phyloP scores from a whole-genome alignment of 257 asterid species.

The Solanum paucissectum region DNA sequence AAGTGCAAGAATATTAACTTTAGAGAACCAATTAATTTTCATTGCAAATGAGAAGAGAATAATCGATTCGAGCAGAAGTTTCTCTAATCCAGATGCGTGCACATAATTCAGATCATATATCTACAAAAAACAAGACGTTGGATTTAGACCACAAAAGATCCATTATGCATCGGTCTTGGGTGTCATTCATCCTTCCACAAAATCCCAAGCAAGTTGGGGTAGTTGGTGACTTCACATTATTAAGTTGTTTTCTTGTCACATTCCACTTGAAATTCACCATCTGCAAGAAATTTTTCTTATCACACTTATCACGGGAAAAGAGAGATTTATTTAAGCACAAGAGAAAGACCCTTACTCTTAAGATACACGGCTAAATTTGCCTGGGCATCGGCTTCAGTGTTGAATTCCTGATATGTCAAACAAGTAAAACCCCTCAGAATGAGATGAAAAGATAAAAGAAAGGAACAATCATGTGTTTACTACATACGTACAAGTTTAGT shows the following conservation, averaged over 20 bases:
- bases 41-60: background rate
- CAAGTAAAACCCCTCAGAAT: background rate
- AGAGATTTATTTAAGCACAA: background rate
- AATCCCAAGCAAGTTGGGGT: constrained; percentile 1
- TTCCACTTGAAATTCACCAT: constrained; percentile 71
- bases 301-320: background rate
- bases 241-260: constrained; percentile 34
- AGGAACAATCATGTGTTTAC: background rate
- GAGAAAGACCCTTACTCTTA: constrained; percentile 26
- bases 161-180: constrained; percentile 1
- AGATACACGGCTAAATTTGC: constrained; percentile 77
- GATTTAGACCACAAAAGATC: background rate
- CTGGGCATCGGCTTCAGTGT: constrained; percentile 87
- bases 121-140: background rate
- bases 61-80: background rate
- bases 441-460: background rate
- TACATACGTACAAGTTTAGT: background rate
- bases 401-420: constrained; percentile 41
- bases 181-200: background rate
- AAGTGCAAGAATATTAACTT: background rate
- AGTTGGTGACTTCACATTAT: background rate
- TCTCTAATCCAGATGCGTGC: background rate
- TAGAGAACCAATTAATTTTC: background rate
- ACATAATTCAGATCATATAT: constrained; percentile 1
- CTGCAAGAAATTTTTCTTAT: constrained; percentile 30